Conservation (phyloP, 192 early-diverging fungal genomes). For the Thoreauomyces humboldtii region DNA sequence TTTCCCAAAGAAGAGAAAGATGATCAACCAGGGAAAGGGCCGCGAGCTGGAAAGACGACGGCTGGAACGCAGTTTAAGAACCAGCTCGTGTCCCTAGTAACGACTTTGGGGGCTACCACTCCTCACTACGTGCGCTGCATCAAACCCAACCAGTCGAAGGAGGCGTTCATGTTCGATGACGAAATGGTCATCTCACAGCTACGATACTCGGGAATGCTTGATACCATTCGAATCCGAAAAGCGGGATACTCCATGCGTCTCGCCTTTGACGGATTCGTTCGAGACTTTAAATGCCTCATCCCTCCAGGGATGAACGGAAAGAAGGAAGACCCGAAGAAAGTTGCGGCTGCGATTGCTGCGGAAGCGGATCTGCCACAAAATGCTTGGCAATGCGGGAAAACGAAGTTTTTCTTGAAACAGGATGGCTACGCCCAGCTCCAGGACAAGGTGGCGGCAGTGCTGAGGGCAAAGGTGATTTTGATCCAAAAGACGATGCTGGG, state of each 20-base stretch:
- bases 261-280: constrained; percentile 45
- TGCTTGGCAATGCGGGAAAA: constrained; percentile 48
- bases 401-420: constrained; percentile 49
- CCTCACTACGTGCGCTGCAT: constrained; percentile 63
- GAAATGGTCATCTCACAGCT: constrained; percentile 53
- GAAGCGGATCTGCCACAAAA: constrained; percentile 20
- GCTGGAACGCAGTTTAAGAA: constrained; percentile 43
- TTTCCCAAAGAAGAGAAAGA: constrained; percentile 41
- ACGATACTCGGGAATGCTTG: constrained; percentile 57
- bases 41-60: constrained; percentile 37
- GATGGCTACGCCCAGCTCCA: constrained; percentile 35
- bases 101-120: constrained; percentile 46
- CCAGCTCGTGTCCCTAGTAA: constrained; percentile 45
- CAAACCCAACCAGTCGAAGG: constrained; percentile 53
- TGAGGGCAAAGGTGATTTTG: constrained; percentile 39
- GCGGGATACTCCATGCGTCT: constrained; percentile 50
- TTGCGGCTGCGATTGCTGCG: constrained; percentile 27
- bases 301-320: constrained; percentile 10
- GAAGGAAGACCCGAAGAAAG: constrained; percentile 30
- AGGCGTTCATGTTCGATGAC: constrained; percentile 49
- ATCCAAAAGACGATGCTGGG: constrained; percentile 45
- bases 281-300: constrained; percentile 35
- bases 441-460: constrained; percentile 27
- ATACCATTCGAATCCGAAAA: constrained; percentile 59
- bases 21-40: constrained; percentile 23